These are phyloP conservation scores for Trapa incisa DNA, from an alignment of 345 rosid species.

Conservation along the genomic window DNA sequence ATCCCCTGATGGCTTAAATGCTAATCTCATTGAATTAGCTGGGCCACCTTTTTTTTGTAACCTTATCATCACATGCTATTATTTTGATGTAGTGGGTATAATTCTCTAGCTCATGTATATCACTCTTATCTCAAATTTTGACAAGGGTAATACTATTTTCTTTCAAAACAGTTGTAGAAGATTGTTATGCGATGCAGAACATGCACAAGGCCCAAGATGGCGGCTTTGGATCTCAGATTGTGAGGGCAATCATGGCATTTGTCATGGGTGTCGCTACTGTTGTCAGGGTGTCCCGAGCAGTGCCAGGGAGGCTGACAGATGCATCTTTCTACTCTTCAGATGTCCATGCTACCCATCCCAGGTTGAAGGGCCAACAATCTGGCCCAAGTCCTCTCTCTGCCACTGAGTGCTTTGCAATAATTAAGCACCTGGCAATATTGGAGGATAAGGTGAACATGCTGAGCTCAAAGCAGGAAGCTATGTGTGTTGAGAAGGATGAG, in stretches of 20 bases:
- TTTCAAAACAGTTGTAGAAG: constrained; percentile 21
- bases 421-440: constrained; percentile 70
- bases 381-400: constrained; percentile 29
- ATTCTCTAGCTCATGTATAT: background rate
- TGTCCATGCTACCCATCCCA: constrained; percentile 22
- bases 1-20: too few species aligned
- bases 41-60: background rate
- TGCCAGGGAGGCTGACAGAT: constrained; percentile 56
- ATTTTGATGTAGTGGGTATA: background rate
- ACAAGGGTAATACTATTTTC: background rate
- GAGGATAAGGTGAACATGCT: constrained; percentile 52
- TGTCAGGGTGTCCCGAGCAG: constrained; percentile 61
- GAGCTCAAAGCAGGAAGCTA: constrained; percentile 36
- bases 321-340: constrained; percentile 44
- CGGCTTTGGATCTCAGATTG: constrained; percentile 41
- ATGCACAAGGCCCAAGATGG: constrained; percentile 24
- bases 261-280: constrained; percentile 74
- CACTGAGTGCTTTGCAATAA: constrained; percentile 42
- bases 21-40: background rate
- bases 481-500: constrained; percentile 75
- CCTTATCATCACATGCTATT: background rate
- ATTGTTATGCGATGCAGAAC: constrained; percentile 22
- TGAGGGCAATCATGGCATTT: constrained; percentile 73
- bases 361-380: constrained; percentile 23
- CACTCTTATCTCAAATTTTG: background rate